A percentile compares a stretch with the other conserved stretches of the same genome.
Evolutionary conservation across 352 stramenopile genomes (phyloP).

Genomic region (Phytophthora hybrid): DNA sequence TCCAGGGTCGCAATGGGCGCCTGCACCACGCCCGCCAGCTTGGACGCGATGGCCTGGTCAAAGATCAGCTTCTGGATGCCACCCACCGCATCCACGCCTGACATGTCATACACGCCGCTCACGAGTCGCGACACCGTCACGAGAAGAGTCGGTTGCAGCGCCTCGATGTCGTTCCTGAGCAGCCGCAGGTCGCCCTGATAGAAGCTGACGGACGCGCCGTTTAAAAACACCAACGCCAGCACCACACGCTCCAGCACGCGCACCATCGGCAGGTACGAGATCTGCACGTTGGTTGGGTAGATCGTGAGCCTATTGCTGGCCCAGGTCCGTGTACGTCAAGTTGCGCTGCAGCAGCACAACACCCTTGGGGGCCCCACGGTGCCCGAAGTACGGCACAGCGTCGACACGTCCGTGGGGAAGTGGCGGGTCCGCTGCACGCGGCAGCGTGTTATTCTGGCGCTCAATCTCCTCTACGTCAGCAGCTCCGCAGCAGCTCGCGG

Average conservation of each 20-base stretch:
- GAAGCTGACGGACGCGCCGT: conserved; percentile 75
- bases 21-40: conserved; percentile 43
- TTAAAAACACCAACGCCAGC: conserved; percentile 78
- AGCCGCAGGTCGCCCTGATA: conserved; percentile 86
- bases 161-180: conserved; percentile 63
- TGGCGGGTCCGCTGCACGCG: conserved; percentile 43
- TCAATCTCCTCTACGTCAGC: conserved; percentile 46
- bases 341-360: conserved; percentile 92
- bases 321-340: conserved; percentile 30
- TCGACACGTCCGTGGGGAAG: conserved; percentile 83
- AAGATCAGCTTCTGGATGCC: conserved; percentile 58
- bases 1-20: not conserved
- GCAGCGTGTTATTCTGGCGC: conserved; percentile 25
- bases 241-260: conserved; percentile 96
- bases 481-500: too few relatives aligned
- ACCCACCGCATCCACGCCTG: conserved; percentile 49
- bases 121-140: conserved; percentile 52
- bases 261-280: conserved; percentile 95
- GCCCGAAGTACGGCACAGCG: conserved; percentile 93
- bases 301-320: conserved; percentile 35
- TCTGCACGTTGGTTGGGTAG: conserved; percentile 79
- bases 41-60: conserved; percentile 47
- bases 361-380: conserved; percentile 96
- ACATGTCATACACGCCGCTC: conserved; percentile 96
- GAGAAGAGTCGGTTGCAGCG: too few relatives aligned